phyloP scores from a whole-genome alignment of 2,329 filamentous ascomycete species.

The Sclerotinia trifoliorum region DNA sequence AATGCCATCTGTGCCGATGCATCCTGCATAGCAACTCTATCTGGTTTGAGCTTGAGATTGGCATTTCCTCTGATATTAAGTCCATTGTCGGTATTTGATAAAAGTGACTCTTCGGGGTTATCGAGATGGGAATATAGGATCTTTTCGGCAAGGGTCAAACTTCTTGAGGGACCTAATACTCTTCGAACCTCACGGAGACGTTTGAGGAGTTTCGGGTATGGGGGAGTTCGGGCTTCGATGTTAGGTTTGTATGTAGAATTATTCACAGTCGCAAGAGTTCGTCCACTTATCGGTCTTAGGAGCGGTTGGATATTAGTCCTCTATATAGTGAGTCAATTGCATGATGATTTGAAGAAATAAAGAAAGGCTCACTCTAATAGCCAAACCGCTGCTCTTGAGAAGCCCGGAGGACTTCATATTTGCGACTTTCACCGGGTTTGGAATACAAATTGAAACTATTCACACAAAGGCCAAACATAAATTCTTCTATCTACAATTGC shows the following conservation, averaged over 20 bases:
- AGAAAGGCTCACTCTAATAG: constrained; percentile 35
- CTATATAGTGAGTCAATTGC: constrained; percentile 30
- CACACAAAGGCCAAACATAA: not conserved
- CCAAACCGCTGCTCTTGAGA: constrained; percentile 38
- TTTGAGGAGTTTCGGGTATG: constrained; percentile 77
- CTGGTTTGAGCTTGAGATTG: constrained; percentile 95
- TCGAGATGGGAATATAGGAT: constrained; percentile 96
- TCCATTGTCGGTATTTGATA: constrained; percentile 80
- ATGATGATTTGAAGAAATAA: constrained; percentile 28
- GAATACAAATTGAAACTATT: not conserved
- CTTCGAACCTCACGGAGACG: constrained; percentile 73
- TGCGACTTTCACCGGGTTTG: constrained; percentile 8
- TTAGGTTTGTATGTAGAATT: constrained; percentile 33
- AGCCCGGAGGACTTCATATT: constrained; percentile 37
- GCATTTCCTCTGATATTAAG: constrained; percentile 79
- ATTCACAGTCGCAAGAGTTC: constrained; percentile 37
- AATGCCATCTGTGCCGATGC: constrained; percentile 98
- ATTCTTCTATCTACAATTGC: constrained; percentile 20
- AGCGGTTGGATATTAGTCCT: constrained; percentile 25
- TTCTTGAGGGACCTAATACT: constrained; percentile 62
- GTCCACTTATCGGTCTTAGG: constrained; percentile 28
- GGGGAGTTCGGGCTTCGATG: constrained; percentile 51
- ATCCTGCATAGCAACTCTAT: constrained; percentile 98
- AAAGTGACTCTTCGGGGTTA: constrained; percentile 82
- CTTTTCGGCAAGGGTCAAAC: constrained; percentile 90